Evolutionary conservation across 495 filamentous ascomycete genomes (phyloP).

Genomic region (Talaromyces nanjingensis): DNA sequence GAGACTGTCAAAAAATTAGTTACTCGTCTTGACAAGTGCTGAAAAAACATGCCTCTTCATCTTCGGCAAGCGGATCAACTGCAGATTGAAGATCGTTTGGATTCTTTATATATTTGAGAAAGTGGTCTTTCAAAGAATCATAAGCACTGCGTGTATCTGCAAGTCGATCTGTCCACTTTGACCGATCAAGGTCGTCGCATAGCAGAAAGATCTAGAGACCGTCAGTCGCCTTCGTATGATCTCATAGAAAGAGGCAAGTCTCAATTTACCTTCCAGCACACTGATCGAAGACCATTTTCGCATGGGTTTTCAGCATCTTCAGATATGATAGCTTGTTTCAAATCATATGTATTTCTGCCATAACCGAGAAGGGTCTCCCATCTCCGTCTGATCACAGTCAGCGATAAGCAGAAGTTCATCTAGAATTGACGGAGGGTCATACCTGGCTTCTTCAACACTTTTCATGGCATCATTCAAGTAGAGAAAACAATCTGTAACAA

Average conservation of each 20-base stretch:
- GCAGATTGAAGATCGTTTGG: conserved; percentile 69
- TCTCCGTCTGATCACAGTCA: conserved; percentile 36
- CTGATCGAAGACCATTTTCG: conserved; percentile 67
- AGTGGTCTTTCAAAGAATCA: conserved; percentile 59
- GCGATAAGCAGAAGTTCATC: conserved; percentile 9
- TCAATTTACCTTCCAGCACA: conserved; percentile 81
- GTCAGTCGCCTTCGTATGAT: conserved; percentile 2
- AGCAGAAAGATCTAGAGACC: conserved; percentile 66
- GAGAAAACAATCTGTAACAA: neutral
- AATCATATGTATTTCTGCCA: conserved; percentile 51
- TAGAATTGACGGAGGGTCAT: neutral
- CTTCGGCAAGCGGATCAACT: conserved; percentile 81
- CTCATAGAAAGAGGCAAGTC: neutral
- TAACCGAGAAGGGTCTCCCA: conserved; percentile 62
- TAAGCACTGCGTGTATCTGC: conserved; percentile 68
- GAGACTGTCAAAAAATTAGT: conserved; percentile 59
- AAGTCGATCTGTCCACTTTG: conserved; percentile 62
- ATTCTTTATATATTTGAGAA: conserved; percentile 72
- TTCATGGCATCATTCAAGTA: conserved; percentile 41
- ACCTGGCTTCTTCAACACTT: conserved; percentile 58
- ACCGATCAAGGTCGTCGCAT: conserved; percentile 59
- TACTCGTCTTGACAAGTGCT: conserved; percentile 18
- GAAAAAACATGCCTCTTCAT: conserved; percentile 57
- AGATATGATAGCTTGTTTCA: conserved; percentile 58
- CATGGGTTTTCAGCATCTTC: conserved; percentile 52